Base-by-base conservation (phyloP, 1,284 basidiomycete species). In the Ustilago bromivora region DNA sequence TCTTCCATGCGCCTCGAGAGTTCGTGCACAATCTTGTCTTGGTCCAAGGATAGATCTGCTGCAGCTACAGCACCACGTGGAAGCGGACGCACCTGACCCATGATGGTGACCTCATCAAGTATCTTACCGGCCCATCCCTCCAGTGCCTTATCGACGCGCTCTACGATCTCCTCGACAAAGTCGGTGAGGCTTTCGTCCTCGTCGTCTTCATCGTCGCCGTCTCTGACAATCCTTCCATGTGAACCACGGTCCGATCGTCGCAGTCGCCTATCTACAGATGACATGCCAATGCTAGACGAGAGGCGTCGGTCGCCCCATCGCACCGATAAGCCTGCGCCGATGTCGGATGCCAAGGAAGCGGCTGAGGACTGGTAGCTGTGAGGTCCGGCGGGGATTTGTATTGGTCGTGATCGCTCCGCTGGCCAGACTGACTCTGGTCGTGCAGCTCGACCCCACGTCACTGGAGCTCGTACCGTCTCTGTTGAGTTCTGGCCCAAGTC, bases 91-190 rank as follows among this genome's bases (percentile, higher is more conserved):
- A 82, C 80, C 53, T 83, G 82, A 17, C 82, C 82, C 76, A 82
- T 80, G 65, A 81, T 83, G 11, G 79, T 82, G 49, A 83, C 81
- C 35, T 83, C 81, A 32, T 83, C 81, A 23, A 83, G 61, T 31
- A 83, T 83, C 61, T 78, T 82, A 60, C 79, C 82, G 0, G 81
- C 82, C 82, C 82, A 83, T 15, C 77, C 82, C 46, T 83, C 82
- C 23, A 83, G 62, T 4, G 67, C 71, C 57, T 78, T 79, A 47
- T 81, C 81, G 12, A 81, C 47, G 2, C 82, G 71, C 13, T 80
- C 74, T 12, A 68, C 82, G 13, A 83, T 72, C 70, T 82, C 82
- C 36, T 83, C 82, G 43, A 83, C 74, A 53, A 82, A 72, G 59
- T 83, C 81, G 19, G 61, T 70, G 3, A 81, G 58, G 34, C 59